phyloP scores from a whole-genome alignment of 768 basidiomycete genomes.

The Fomitopsis serialis region DNA sequence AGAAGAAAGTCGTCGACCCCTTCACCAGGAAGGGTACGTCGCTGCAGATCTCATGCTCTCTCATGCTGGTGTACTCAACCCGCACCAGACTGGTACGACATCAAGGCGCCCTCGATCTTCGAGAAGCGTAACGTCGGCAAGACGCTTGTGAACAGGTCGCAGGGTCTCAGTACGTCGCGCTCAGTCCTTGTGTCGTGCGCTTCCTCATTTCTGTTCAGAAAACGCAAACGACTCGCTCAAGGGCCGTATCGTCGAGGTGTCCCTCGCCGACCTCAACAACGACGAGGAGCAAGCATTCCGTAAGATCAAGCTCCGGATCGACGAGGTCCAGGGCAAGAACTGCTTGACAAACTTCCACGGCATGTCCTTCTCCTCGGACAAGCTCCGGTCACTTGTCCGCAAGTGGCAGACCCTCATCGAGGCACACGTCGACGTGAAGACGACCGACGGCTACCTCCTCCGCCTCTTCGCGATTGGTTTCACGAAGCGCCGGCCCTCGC shows the following conservation, averaged over 20 bases:
- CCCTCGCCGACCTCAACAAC: constrained; percentile 96
- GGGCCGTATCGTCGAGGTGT: constrained; percentile 94
- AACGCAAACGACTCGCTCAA: constrained; percentile 98
- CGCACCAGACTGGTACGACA: constrained; percentile 90
- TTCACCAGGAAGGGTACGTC: constrained; percentile 94
- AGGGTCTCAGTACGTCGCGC: constrained; percentile 84
- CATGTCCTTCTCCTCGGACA: constrained; percentile 99
- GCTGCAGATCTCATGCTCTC: background rate
- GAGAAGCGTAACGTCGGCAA: constrained; percentile 96
- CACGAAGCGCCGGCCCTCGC: constrained; percentile 93
- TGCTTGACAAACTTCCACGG: constrained; percentile 99
- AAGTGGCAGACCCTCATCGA: constrained; percentile 99
- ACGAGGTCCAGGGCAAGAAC: constrained; percentile 97
- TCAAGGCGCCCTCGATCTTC: constrained; percentile 98
- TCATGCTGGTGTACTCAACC: background rate
- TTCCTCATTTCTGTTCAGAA: constrained; percentile 45
- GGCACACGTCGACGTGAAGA: constrained; percentile 98
- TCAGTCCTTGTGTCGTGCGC: constrained; percentile 4
- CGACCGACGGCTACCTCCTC: constrained; percentile 98
- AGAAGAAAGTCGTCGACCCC: constrained; percentile 99
- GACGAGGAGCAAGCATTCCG: constrained; percentile 99
- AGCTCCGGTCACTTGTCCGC: constrained; percentile 97
- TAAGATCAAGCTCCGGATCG: constrained; percentile 97
- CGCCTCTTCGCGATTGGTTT: constrained; percentile 98
- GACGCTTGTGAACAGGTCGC: constrained; percentile 96